A percentile compares a stretch with the other conserved stretches of the same genome.
Evolutionary conservation across 306 rosid genomes (phyloP).

Genomic region (Medicago ruthenica): DNA sequence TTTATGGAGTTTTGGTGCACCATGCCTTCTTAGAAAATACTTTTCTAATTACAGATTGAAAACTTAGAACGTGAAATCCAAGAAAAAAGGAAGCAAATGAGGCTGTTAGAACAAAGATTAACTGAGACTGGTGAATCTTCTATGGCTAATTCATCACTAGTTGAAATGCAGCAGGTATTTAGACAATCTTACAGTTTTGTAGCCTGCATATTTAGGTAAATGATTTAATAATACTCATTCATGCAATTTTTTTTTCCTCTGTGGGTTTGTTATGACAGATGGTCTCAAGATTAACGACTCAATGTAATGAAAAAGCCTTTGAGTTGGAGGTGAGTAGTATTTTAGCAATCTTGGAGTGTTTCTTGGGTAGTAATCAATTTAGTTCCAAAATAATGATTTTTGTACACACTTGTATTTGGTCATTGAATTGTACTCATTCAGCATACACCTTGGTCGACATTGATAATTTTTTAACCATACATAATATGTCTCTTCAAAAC

Average conservation of each 20-base stretch:
- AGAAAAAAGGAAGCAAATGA: constrained; percentile 92
- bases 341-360: constrained; percentile 35
- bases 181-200: constrained; percentile 30
- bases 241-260: constrained; percentile 12
- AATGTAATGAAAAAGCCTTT: constrained; percentile 90
- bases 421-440: constrained; percentile 23
- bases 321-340: constrained; percentile 87
- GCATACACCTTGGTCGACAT: constrained; percentile 16
- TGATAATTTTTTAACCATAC: constrained; percentile 10
- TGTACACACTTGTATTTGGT: neutral
- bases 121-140: constrained; percentile 84
- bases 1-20: constrained; percentile 8
- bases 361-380: constrained; percentile 36
- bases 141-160: constrained; percentile 73
- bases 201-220: constrained; percentile 31
- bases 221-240: constrained; percentile 33
- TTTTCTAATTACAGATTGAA: constrained; percentile 63
- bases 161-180: constrained; percentile 97
- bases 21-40: constrained; percentile 29
- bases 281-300: constrained; percentile 80
- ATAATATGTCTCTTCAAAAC: constrained; percentile 27
- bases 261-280: constrained; percentile 67
- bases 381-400: constrained; percentile 25
- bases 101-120: constrained; percentile 79
- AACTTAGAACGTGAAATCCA: constrained; percentile 90